Base-by-base conservation (phyloP, 1,284 basidiomycete genomes). In the Cutaneotrichosporon curvatum region DNA sequence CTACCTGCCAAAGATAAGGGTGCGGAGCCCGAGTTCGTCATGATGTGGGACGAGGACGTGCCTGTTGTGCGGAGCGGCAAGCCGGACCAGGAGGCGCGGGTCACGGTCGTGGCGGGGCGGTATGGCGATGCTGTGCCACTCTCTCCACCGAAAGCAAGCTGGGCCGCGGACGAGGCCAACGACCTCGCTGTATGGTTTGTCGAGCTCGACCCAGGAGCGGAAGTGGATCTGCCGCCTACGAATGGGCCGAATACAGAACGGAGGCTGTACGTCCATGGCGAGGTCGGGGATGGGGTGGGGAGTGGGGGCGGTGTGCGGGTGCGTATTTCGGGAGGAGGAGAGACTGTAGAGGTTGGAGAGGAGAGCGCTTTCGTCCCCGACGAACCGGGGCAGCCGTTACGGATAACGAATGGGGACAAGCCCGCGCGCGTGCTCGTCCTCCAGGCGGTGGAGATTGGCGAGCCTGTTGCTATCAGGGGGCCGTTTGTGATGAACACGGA, bases 401-500 rank as follows among this genome's bases (percentile, higher is more conserved):
- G 16, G 16, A 25, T 43, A 14, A 23, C 37, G 16, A 49, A 48
- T 41, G 36, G 43, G 5, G n/a, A 15, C 14, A 45, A 32, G 8
- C 19, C 36, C 9, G 20, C 48, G 4, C 40, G 28, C 19, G 34
- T 54, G 28, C 42, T 54, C 31, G 36, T 54, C 9, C 45, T 54
- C 33, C 52, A 54, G 43, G 39, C 36, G 8, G 37, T 41, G 20
- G 38, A 40, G 10, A 50, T 54, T 28, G 22, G 42, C 35, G 52
- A 54, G 40, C 52, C 52, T 20, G 23, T 50, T 15, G 48, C 47
- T 19, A 21, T 45, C 18, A 39, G 49, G 16, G 52, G 52, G 14
- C 52, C 52, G 14, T 54, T 54, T 15, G 52, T 54, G 19, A 48
- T 47, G 41, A 54, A 48, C 39, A 50, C 52, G 11, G 32, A 50